A percentile compares a stretch with the other conserved stretches of the same genome.
Evolutionary conservation across 2,329 filamentous ascomycete genomes (phyloP).

Genomic region (Clarireedia paspali): DNA sequence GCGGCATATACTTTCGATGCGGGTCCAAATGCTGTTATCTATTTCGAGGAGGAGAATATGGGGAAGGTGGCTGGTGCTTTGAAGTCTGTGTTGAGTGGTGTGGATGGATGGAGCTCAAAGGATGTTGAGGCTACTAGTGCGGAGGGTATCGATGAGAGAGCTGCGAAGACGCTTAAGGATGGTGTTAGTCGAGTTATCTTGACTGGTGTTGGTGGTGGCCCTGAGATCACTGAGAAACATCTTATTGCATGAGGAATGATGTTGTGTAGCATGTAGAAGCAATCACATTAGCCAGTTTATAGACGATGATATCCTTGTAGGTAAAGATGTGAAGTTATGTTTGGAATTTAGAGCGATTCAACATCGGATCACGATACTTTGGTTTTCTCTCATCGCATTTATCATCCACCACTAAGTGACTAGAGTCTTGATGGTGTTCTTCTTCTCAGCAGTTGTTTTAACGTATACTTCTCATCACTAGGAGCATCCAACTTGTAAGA

Average conservation of each 20-base stretch:
- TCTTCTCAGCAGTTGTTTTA: too few relatives aligned
- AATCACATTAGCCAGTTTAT: neutral
- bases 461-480: too few relatives aligned
- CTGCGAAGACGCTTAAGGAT: slow-evolving; percentile 59
- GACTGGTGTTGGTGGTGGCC: slow-evolving; percentile 87
- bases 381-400: too few relatives aligned
- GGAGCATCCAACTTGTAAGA: too few relatives aligned
- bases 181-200: slow-evolving; percentile 86
- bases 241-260: slow-evolving; percentile 44
- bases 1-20: slow-evolving; percentile 97
- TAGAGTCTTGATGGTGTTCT: too few relatives aligned
- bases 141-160: slow-evolving; percentile 56
- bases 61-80: slow-evolving; percentile 69
- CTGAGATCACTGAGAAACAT: slow-evolving; percentile 69
- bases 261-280: neutral
- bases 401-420: too few relatives aligned
- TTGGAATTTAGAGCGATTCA: too few relatives aligned
- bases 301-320: neutral
- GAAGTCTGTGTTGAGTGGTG: slow-evolving; percentile 53
- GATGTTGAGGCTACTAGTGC: slow-evolving; percentile 42
- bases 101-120: slow-evolving; percentile 65
- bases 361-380: too few relatives aligned
- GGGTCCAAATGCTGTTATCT: slow-evolving; percentile 92
- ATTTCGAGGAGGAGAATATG: slow-evolving; percentile 79
- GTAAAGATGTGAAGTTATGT: neutral